Evolutionary conservation across 202 grass and related monocot genomes (phyloP).

Genomic region (Elaeis oleifera): DNA sequence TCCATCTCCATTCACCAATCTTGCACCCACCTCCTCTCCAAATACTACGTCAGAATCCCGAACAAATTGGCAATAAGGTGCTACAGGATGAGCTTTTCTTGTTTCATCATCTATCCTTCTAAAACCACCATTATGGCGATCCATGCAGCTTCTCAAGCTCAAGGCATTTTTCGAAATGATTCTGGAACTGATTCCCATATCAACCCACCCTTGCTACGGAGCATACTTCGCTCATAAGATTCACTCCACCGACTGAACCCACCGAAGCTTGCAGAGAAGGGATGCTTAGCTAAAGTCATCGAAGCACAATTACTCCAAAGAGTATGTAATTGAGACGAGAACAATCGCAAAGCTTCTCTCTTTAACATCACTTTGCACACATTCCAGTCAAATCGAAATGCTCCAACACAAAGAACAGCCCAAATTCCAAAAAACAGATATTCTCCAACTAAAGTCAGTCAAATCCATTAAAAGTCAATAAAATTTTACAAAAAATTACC

Average conservation of each 20-base stretch:
- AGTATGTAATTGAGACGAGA: conserved; percentile 23
- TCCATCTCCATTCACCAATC: conserved; percentile 38
- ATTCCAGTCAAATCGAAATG: conserved; percentile 24
- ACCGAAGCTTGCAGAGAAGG: conserved; percentile 29
- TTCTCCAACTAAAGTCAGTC: too few relatives aligned
- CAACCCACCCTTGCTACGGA: conserved; percentile 27
- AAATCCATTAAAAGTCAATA: too few relatives aligned
- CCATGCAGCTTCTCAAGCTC: conserved; percentile 42
- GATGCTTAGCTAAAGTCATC: conserved; percentile 19
- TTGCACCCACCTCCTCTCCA: conserved; percentile 28
- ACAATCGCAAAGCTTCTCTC: conserved; percentile 41
- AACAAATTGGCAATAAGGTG: conserved; percentile 36
- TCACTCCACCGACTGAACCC: conserved; percentile 31
- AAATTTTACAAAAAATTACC: too few relatives aligned
- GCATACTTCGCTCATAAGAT: conserved; percentile 1
- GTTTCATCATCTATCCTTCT: conserved; percentile 34
- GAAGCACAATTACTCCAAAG: conserved; percentile 22
- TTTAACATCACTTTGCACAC: conserved; percentile 53
- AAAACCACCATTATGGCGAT: conserved; percentile 28
- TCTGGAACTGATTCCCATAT: conserved; percentile 32
- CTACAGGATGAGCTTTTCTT: conserved; percentile 31
- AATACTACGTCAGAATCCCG: conserved; percentile 32
- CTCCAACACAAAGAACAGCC: too few relatives aligned
- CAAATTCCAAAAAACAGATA: too few relatives aligned
- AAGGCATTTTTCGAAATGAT: conserved; percentile 27